These are phyloP conservation scores for Margaritispora aquatica DNA, from an alignment of 495 filamentous ascomycete species.

Conservation along the genomic window DNA sequence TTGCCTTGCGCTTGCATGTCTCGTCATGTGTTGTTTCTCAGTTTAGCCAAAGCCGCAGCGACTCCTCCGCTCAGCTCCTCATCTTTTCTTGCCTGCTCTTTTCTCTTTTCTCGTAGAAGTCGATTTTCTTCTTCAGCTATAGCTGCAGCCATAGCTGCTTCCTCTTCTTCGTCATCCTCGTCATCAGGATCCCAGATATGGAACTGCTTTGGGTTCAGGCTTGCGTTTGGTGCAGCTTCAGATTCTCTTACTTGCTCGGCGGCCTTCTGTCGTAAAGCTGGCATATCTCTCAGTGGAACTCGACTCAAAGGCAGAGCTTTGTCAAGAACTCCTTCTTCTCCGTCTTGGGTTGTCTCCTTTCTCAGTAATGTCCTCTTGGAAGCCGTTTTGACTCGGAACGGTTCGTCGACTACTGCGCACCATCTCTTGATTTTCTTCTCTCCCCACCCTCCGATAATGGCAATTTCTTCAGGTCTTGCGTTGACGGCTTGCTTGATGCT, in stretches of 20 bases:
- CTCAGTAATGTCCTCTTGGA: constrained; percentile 41
- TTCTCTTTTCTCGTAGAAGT: constrained; percentile 22
- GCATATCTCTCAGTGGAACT: constrained; percentile 30
- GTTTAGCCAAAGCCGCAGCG: constrained; percentile 44
- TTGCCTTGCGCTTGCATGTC: too few species aligned
- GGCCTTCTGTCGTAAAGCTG: background rate
- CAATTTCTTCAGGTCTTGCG: constrained; percentile 76
- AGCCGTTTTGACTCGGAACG: constrained; percentile 68
- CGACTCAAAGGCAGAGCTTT: constrained; percentile 33
- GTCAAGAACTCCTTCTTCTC: constrained; percentile 20
- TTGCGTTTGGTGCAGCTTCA: background rate
- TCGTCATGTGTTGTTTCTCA: constrained; percentile 31
- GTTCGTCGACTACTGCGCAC: constrained; percentile 73
- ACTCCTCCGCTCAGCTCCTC: constrained; percentile 44
- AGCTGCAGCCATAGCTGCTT: constrained; percentile 41
- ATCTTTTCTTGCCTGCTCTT: constrained; percentile 21
- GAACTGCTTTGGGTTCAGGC: constrained; percentile 7
- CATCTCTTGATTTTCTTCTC: constrained; percentile 89
- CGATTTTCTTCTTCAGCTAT: constrained; percentile 31
- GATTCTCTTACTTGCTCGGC: background rate
- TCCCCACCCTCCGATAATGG: constrained; percentile 81
- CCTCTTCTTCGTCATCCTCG: constrained; percentile 40
- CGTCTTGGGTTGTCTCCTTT: constrained; percentile 21
- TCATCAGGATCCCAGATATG: constrained; percentile 25
- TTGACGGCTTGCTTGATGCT: constrained; percentile 81